Conservation (phyloP, 73 alveolate species). For the Tetrahymena malaccensis region DNA sequence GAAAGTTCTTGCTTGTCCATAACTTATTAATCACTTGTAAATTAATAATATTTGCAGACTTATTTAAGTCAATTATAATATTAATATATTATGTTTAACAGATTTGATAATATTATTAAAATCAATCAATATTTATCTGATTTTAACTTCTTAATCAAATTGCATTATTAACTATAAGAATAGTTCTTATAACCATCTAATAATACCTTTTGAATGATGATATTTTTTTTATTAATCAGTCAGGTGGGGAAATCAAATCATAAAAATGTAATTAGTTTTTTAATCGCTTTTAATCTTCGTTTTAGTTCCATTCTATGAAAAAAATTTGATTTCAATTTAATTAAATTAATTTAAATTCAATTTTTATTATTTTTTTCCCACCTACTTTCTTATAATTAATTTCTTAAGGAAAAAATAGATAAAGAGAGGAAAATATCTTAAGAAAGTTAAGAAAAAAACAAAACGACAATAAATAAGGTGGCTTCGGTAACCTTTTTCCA, state of each 20-base stretch:
- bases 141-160: neutral
- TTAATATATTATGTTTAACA: neutral
- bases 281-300: no score
- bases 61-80: no score
- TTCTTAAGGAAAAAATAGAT: neutral
- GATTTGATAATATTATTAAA: neutral
- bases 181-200: neutral
- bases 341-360: neutral
- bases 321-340: neutral
- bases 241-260: neutral
- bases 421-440: neutral
- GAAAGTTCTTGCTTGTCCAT: neutral
- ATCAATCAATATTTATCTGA: neutral
- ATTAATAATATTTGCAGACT: no score
- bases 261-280: no score
- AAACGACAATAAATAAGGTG: neutral
- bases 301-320: no score
- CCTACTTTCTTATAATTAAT: neutral
- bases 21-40: no score
- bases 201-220: no score
- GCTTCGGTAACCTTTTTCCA: slow-evolving; percentile 1
- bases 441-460: neutral
- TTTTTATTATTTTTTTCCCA: neutral
- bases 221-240: no score
- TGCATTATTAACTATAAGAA: no score